A percentile compares a stretch with the other conserved stretches of the same genome.
These are phyloP conservation scores for Nitzschia sp. DNA, from an alignment of 108 stramenopile genomes.

Conservation along the genomic window DNA sequence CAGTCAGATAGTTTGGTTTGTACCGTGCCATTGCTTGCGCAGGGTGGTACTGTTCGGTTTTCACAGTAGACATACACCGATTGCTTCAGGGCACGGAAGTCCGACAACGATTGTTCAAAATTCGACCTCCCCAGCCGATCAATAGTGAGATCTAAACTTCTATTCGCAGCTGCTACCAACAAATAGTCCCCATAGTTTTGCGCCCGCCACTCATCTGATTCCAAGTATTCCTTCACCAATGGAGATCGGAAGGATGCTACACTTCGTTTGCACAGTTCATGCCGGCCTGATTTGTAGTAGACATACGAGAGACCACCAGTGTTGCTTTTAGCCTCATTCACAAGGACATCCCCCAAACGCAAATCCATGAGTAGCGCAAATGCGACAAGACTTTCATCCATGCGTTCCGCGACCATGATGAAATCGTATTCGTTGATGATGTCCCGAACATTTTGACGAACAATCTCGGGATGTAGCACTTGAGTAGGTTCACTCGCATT, in stretches of 20 bases:
- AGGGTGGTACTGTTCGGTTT: constrained; percentile 17
- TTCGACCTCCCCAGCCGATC: constrained; percentile 34
- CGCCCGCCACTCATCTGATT: constrained; percentile 27
- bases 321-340: constrained; percentile 19
- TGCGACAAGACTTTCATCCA: constrained; percentile 37
- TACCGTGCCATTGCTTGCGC: constrained; percentile 7
- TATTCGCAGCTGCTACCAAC: constrained; percentile 34
- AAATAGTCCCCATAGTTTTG: constrained; percentile 45
- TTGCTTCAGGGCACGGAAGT: constrained; percentile 18
- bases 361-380: constrained; percentile 26
- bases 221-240: constrained; percentile 4
- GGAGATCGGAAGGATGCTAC: constrained; percentile 4
- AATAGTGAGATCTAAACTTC: constrained; percentile 58
- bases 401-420: constrained; percentile 30
- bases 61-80: constrained; percentile 17
- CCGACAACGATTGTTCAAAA: constrained; percentile 32
- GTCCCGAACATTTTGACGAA: constrained; percentile 6
- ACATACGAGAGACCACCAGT: constrained; percentile 2
- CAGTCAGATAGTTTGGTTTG: constrained; percentile 4
- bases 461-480: constrained; percentile 8
- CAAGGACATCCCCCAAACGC: constrained; percentile 31
- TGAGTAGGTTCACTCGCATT: background rate
- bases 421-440: constrained; percentile 45
- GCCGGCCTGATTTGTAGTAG: background rate
- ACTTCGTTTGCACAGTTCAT: constrained; percentile 31